These are phyloP conservation scores for Neocatenulostroma microsporum DNA, from an alignment of 2,329 filamentous ascomycete species.

Conservation along the genomic window DNA sequence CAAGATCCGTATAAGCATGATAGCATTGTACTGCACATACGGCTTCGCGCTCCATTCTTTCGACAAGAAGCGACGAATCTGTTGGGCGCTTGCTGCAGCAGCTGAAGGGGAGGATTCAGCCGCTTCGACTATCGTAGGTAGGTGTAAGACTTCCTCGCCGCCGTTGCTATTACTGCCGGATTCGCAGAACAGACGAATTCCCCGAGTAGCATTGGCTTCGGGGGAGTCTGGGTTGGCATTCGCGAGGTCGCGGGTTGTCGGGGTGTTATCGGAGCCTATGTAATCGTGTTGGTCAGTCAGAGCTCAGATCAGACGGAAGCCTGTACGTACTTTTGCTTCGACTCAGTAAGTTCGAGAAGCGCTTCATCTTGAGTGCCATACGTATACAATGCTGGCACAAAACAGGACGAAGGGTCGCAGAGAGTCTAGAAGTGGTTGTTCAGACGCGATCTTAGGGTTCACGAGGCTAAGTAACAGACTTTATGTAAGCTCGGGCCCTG, in stretches of 20 bases:
- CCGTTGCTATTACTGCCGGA: constrained; percentile 53
- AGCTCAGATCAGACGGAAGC: too few species aligned
- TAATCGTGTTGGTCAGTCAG: neutral
- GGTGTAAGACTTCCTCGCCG: constrained; percentile 84
- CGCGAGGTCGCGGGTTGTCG: constrained; percentile 12
- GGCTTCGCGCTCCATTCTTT: constrained; percentile 54
- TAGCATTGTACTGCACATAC: constrained; percentile 84
- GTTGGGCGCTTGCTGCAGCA: constrained; percentile 68
- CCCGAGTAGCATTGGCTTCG: constrained; percentile 57
- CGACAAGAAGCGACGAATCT: constrained; percentile 74
- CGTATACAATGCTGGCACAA: too few species aligned
- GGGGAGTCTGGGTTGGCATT: constrained; percentile 44
- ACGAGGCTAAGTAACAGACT: too few species aligned
- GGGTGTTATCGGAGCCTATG: constrained; percentile 5
- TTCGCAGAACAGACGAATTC: constrained; percentile 73
- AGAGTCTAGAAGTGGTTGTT: too few species aligned
- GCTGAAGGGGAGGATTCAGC: constrained; percentile 87
- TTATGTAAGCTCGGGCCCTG: too few species aligned
- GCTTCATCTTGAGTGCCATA: constrained; percentile 17
- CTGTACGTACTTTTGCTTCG: constrained; percentile 20
- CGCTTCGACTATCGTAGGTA: constrained; percentile 87
- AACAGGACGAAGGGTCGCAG: too few species aligned
- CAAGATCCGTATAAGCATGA: constrained; percentile 91
- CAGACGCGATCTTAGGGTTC: too few species aligned
- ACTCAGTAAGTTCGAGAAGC: constrained; percentile 18